These are phyloP conservation scores for Glomus cerebriforme DNA, from an alignment of 192 early-diverging fungal genomes.

Conservation along the genomic window DNA sequence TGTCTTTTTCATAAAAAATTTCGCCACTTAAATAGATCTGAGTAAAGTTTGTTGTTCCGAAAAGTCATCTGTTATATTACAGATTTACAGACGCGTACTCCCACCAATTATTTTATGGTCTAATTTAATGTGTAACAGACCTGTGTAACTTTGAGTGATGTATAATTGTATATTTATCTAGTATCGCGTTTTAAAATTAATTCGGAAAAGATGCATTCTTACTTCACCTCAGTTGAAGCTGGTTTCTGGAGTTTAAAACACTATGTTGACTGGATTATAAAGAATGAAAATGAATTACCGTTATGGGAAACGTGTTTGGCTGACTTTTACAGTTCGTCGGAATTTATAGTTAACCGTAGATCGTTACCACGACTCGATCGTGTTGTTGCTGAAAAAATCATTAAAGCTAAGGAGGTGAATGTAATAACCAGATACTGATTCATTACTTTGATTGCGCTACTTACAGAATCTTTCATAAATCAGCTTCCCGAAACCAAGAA, in stretches of 20 bases:
- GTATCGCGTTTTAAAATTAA: not conserved
- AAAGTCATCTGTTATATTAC: too few species aligned
- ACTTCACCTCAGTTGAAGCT: slow-evolving; percentile 11
- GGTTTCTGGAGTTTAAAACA: slow-evolving; percentile 15
- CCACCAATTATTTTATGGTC: too few species aligned
- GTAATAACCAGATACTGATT: slow-evolving; percentile 9
- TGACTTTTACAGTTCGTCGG: slow-evolving; percentile 2
- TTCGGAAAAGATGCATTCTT: not conserved
- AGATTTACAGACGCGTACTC: too few species aligned
- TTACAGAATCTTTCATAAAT: slow-evolving; percentile 14
- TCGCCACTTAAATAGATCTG: not conserved
- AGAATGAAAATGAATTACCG: slow-evolving; percentile 11
- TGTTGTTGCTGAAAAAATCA: slow-evolving; percentile 1
- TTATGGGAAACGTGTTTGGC: slow-evolving; percentile 10
- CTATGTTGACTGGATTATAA: slow-evolving; percentile 9
- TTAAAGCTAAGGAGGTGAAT: slow-evolving; percentile 5
- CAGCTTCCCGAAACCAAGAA: not conserved
- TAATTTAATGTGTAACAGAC: too few species aligned
- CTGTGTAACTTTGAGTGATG: too few species aligned
- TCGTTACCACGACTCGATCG: not conserved
- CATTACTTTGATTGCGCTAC: not conserved
- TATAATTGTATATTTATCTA: too few species aligned
- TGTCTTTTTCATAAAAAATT: slow-evolving; percentile 11
- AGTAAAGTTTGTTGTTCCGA: not conserved
- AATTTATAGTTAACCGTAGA: slow-evolving; percentile 1